These are phyloP conservation scores for Suillus luteus DNA, from an alignment of 768 basidiomycete genomes.

Conservation along the genomic window DNA sequence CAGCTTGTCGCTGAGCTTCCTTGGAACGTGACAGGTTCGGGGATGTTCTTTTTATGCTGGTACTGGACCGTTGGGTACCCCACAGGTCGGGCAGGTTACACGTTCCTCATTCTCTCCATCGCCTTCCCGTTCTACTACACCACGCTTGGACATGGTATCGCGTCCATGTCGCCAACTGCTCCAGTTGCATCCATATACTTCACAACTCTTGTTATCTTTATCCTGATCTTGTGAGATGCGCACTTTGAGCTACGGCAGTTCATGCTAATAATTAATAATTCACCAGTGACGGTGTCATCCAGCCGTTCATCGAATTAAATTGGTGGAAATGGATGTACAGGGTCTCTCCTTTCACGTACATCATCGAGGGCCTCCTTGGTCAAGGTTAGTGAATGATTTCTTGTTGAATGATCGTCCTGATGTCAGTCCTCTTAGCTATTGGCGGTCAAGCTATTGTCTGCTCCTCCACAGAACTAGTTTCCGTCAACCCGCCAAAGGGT, in stretches of 20 bases:
- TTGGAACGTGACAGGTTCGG: conserved; percentile 60
- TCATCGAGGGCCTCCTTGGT: conserved; percentile 49
- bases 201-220: conserved; percentile 60
- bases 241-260: not conserved
- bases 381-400: conserved; percentile 40
- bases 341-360: conserved; percentile 55
- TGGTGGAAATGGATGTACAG: conserved; percentile 78
- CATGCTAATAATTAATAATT: not conserved
- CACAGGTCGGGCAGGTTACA: conserved; percentile 54
- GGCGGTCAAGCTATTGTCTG: conserved; percentile 56
- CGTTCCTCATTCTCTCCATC: conserved; percentile 53
- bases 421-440: conserved; percentile 42
- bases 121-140: conserved; percentile 64
- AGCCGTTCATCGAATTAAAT: conserved; percentile 61
- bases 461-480: conserved; percentile 58
- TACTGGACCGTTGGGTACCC: conserved; percentile 70
- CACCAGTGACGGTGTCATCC: conserved; percentile 56
- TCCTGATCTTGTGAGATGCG: conserved; percentile 49
- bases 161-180: conserved; percentile 59
- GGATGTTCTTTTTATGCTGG: conserved; percentile 65
- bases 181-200: conserved; percentile 62
- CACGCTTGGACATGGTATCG: conserved; percentile 59
- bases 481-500: conserved; percentile 48
- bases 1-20: conserved; percentile 60
- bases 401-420: not conserved